Base-by-base conservation (phyloP, 768 basidiomycete species). In the Suillus weaverae region DNA sequence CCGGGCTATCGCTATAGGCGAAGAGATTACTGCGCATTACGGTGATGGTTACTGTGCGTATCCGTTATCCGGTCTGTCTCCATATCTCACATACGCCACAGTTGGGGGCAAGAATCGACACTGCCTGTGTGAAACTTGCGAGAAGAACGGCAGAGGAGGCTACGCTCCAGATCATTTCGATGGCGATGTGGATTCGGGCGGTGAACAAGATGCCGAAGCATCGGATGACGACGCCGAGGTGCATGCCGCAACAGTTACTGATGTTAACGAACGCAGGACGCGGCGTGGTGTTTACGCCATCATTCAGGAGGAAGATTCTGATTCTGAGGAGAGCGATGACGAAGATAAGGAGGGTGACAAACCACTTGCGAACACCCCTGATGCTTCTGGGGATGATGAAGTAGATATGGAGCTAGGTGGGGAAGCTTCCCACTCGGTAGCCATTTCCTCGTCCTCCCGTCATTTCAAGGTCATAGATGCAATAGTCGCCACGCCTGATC, bases 21-120 rank as follows among this genome's bases (percentile, higher is more conserved):
- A 95, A 76, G 93, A 95, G 76, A 89, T 95, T 54, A 93, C 92
- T 36, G 93, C 93, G 50, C 91, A 93, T 74, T 95, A 95, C 72
- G 93, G 94, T 53, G 91, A 94, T 77, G 90, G 90, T 54, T 95
- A 95, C 76, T 95, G 92, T 95, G 74, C 79, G 91, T 86, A 59
- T 65, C 44, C 64, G 57, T 65, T 66, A 57, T 38, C 10, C 20
- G 33, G 20, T 54, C 53, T 63, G 67, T 61, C 69, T 70, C 66
- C 67, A 65, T 60, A 68, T 67, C 53, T 67, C 46, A 41, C 38
- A 57, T 69, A 64, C 54, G 51, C 68, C 62, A 66, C 67, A 89
- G 88, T 90, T 73, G 89, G 89, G 60, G 80, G 84, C 66, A 86
- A 83, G 65, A 90, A 90, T 69, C 82, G 88, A 30, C 86, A 89